Percentiles rank a stretch among this genome's conserved stretches.
Conservation (phyloP, 139 green algal species). For the Haematococcus lacustris region DNA sequence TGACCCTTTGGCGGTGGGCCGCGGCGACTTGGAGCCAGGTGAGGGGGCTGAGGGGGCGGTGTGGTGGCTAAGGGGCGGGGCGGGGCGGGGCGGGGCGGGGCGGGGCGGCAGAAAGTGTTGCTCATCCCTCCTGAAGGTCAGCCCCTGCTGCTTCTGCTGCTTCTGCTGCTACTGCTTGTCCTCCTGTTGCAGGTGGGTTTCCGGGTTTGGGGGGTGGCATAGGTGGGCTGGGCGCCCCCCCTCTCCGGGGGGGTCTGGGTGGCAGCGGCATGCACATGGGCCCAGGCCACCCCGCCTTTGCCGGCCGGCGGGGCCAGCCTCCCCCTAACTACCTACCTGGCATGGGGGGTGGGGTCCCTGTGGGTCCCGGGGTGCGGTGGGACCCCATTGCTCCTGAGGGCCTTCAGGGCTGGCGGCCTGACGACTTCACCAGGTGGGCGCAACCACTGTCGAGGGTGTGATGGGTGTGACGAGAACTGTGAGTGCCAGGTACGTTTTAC, state of each 20-base stretch:
- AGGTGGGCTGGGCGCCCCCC: not conserved
- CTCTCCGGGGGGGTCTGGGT: not conserved
- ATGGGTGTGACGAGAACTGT: not conserved
- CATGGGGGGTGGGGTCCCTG: not conserved
- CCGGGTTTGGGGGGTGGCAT: not conserved
- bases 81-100: too few species aligned
- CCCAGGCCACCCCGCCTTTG: not conserved
- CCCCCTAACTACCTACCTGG: not conserved
- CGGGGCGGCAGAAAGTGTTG: not conserved
- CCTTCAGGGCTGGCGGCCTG: constrained; percentile 30
- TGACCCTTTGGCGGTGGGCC: not conserved
- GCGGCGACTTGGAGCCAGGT: not conserved
- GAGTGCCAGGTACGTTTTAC: too few species aligned
- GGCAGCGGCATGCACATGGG: not conserved
- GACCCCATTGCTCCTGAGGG: constrained; percentile 31
- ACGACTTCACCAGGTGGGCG: constrained; percentile 16
- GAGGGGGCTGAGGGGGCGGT: not conserved
- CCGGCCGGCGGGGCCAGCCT: not conserved
- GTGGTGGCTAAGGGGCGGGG: not conserved
- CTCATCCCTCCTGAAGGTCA: not conserved
- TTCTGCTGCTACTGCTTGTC: not conserved
- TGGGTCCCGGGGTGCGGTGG: constrained; percentile 18
- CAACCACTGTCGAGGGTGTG: not conserved
- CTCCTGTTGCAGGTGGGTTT: not conserved
- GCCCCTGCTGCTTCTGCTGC: not conserved